phyloP scores from a whole-genome alignment of 2,329 filamentous ascomycete species.

The Penicillium paneum region DNA sequence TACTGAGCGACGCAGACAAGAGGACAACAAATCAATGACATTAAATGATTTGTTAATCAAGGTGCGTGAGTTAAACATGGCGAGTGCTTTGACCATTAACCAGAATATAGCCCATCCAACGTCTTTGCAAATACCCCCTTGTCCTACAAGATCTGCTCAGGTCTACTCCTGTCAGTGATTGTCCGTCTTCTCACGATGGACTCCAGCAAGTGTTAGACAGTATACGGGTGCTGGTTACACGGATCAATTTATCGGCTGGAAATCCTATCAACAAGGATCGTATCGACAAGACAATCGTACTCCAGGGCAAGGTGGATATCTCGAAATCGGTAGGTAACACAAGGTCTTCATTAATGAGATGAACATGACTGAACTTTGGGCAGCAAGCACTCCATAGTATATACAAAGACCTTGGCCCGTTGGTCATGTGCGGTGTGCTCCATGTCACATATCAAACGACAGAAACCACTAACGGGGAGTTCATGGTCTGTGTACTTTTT shows the following conservation, averaged over 20 bases:
- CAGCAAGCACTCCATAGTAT: constrained; percentile 46
- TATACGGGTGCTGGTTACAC: constrained; percentile 69
- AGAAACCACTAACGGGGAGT: constrained; percentile 67
- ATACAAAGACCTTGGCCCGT: constrained; percentile 76
- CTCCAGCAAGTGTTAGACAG: constrained; percentile 70
- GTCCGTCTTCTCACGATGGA: constrained; percentile 75
- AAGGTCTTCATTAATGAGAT: not conserved
- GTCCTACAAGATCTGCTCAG: constrained; percentile 80
- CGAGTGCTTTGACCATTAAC: constrained; percentile 14
- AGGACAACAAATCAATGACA: constrained; percentile 71
- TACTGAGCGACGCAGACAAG: constrained; percentile 60
- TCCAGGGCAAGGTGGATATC: constrained; percentile 79
- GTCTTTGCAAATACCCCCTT: constrained; percentile 86
- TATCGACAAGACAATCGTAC: constrained; percentile 76
- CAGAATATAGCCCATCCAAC: constrained; percentile 73
- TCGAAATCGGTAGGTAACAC: constrained; percentile 60
- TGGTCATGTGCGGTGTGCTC: constrained; percentile 76
- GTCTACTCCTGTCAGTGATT: constrained; percentile 78
- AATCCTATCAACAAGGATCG: constrained; percentile 66
- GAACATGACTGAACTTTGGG: constrained; percentile 11
- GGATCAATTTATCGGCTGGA: constrained; percentile 81
- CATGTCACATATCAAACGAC: constrained; percentile 77
- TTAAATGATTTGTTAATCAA: constrained; percentile 88
- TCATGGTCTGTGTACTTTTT: constrained; percentile 84
- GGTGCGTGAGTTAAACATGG: constrained; percentile 46